Percentiles rank a stretch among this genome's conserved stretches.
Conservation (phyloP, 495 filamentous ascomycete genomes). For the Annulohypoxylon moriforme region DNA sequence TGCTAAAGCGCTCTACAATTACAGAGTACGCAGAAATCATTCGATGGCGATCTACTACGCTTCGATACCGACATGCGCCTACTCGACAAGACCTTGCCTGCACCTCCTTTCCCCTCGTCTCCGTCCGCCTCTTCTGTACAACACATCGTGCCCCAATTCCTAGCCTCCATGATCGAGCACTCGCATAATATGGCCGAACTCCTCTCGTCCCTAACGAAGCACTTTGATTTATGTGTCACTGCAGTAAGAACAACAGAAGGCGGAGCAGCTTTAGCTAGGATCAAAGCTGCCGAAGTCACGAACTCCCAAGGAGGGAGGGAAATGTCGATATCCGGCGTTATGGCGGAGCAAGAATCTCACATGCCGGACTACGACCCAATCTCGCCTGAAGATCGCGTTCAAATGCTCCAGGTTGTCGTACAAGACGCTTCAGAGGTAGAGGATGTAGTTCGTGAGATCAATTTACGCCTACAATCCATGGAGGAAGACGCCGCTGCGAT, state of each 20-base stretch:
- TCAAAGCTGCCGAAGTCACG: constrained; percentile 64
- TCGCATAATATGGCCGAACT: constrained; percentile 86
- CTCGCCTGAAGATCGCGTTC: constrained; percentile 76
- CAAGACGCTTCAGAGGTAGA: constrained; percentile 89
- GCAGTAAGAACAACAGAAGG: constrained; percentile 95
- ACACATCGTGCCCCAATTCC: constrained; percentile 71
- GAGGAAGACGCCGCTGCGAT: constrained; percentile 72
- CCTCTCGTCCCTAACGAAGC: constrained; percentile 83
- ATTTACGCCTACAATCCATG: constrained; percentile 79
- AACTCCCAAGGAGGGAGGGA: constrained; percentile 69
- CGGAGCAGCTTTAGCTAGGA: constrained; percentile 75
- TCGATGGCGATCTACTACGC: constrained; percentile 69
- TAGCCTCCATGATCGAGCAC: constrained; percentile 78
- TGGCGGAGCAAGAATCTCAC: constrained; percentile 67
- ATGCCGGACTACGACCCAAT: constrained; percentile 74
- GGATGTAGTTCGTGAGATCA: constrained; percentile 87
- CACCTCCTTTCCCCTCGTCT: constrained; percentile 47
- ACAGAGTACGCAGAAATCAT: constrained; percentile 68
- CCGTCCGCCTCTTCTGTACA: constrained; percentile 54
- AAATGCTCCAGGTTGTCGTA: constrained; percentile 84
- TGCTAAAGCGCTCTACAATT: constrained; percentile 23
- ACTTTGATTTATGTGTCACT: constrained; percentile 94
- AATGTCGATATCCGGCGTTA: constrained; percentile 68
- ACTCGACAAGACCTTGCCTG: constrained; percentile 55
- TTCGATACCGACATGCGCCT: constrained; percentile 69